Evolutionary conservation across 352 stramenopile genomes (phyloP), one percentile per base, ranked within the genome.

Genomic region (Phytophthora lateralis): DNA sequence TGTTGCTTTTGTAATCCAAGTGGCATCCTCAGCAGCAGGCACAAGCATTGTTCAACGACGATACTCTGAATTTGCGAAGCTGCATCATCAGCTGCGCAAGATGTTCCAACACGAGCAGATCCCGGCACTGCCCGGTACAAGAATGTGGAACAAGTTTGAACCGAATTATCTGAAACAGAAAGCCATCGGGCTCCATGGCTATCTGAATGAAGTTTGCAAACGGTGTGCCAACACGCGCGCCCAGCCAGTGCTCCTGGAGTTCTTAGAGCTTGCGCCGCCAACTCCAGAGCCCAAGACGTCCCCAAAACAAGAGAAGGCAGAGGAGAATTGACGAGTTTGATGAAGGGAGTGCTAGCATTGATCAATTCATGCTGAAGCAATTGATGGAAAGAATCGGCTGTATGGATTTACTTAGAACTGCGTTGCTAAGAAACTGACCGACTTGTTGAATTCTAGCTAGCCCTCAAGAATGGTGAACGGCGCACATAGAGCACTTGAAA

Each of bases 71-170:
- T 95, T 95, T 54, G 73, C 75, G 27, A 81, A 78, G 42, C 70
- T 95, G 21, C 85, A 95, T 66, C 84, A 72, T 37, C 71, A 91
- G 46, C 52, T 95, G 4, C 80, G 85, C 17, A 85, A 91, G 53
- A 81, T 90, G 53, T 90, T 93, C 30, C 82, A 78, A 26, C 79
- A 90, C 50, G 86, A 93, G 44, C 83, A 95, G 44, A 69, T 95
- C 26, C 86, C 86, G 18, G 55, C 63, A 3, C 66, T 95, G 30
- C 87, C 87, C 0, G 60, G 75, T 2, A 94, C 87, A 14, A 75
- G 87, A 34, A 85, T 95, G 67, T 95, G 84, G 84, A 88, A 83
- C 72, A 93, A 93, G 59, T 89, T 94, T 35, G 87, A 95, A 15
- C 79, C 84, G 2, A 75, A 71, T 8, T 95, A 95, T 59, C 50